These are phyloP conservation scores for Aspergillus sp. DNA, from an alignment of 2,329 filamentous ascomycete genomes.

Conservation along the genomic window DNA sequence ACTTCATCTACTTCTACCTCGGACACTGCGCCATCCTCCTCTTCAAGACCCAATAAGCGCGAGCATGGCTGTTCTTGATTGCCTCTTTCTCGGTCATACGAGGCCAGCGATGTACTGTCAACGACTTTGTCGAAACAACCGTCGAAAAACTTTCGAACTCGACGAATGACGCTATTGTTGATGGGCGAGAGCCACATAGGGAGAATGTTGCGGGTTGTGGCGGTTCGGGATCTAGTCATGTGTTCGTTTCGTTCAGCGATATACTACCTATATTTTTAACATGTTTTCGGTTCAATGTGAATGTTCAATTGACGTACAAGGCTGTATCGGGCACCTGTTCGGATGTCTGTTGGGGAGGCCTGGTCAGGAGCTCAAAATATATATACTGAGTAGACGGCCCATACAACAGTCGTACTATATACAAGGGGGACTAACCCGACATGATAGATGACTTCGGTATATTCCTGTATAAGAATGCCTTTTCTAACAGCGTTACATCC, in stretches of 20 bases:
- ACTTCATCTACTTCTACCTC: constrained; percentile 99
- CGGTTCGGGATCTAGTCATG: background rate
- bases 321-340: too few species aligned
- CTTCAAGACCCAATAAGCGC: constrained; percentile 87
- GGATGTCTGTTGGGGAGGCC: too few species aligned
- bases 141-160: background rate
- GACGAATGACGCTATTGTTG: background rate
- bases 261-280: background rate
- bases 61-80: background rate
- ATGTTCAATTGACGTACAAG: too few species aligned
- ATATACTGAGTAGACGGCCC: too few species aligned
- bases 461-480: too few species aligned
- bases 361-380: too few species aligned
- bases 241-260: background rate
- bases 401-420: too few species aligned
- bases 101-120: background rate
- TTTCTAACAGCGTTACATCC: too few species aligned
- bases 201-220: background rate
- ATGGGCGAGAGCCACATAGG: background rate
- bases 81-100: background rate
- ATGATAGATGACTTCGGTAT: too few species aligned
- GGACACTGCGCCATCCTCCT: constrained; percentile 97
- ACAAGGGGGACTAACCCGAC: too few species aligned
- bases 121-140: background rate
- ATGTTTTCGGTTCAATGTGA: background rate